These are phyloP conservation scores for Trametes cubensis DNA, from an alignment of 768 basidiomycete genomes.

Conservation along the genomic window DNA sequence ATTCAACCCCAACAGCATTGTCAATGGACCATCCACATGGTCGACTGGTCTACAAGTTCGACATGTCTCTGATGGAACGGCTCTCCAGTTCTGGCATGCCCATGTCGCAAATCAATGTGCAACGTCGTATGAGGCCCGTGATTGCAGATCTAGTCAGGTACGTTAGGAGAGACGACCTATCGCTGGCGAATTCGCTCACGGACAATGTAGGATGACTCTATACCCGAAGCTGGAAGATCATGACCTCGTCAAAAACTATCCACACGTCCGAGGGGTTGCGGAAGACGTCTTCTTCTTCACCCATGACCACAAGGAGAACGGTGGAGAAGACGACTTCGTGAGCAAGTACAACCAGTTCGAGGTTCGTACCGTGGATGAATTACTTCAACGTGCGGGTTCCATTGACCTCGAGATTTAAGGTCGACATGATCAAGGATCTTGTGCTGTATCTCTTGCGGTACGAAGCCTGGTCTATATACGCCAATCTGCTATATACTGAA, in stretches of 20 bases:
- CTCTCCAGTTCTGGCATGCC: conserved; percentile 55
- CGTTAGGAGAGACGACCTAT: no score
- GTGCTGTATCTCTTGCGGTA: conserved; percentile 52
- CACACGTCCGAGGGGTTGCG: conserved; percentile 61
- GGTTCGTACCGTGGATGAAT: conserved; percentile 32
- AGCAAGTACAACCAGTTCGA: conserved; percentile 72
- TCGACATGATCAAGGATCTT: conserved; percentile 51
- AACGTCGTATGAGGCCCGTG: conserved; percentile 73
- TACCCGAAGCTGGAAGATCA: conserved; percentile 67
- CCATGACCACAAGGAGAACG: conserved; percentile 63
- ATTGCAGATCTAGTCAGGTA: conserved; percentile 67
- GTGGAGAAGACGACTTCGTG: conserved; percentile 56
- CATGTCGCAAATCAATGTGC: conserved; percentile 74
- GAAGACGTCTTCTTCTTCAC: conserved; percentile 70
- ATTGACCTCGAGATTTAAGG: conserved; percentile 32
- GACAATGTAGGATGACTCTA: conserved; percentile 49
- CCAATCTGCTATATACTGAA: no score
- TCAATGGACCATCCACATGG: conserved; percentile 70
- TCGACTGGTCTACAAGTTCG: conserved; percentile 56
- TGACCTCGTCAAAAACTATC: conserved; percentile 51
- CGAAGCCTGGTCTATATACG: neutral
- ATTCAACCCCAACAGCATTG: conserved; percentile 44
- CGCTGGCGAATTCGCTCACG: no score
- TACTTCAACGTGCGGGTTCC: no score
- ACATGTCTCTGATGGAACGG: conserved; percentile 75